These are phyloP conservation scores for Drosera capensis DNA, from an alignment of 148 eudicot genomes.

Conservation along the genomic window DNA sequence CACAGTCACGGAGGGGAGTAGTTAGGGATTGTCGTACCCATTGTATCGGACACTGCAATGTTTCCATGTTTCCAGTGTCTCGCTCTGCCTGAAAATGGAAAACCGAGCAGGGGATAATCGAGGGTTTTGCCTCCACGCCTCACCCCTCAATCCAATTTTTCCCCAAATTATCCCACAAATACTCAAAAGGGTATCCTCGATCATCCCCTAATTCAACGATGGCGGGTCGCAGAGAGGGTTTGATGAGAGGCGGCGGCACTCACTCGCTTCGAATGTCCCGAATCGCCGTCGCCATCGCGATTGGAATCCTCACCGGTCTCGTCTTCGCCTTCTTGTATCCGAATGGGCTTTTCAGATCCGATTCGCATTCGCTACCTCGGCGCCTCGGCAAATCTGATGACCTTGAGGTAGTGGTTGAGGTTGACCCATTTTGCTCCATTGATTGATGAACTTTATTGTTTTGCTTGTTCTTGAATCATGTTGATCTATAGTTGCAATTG, in stretches of 20 bases:
- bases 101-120: too few species aligned
- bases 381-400: constrained; percentile 19
- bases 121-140: too few species aligned
- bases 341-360: constrained; percentile 34
- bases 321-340: constrained; percentile 47
- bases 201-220: constrained; percentile 12
- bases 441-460: constrained; percentile 6
- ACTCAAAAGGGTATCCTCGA: background rate
- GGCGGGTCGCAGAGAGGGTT: constrained; percentile 41
- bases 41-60: too few species aligned
- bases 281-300: constrained; percentile 35
- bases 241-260: constrained; percentile 18
- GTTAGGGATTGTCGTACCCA: too few species aligned
- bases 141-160: too few species aligned
- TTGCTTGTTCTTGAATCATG: background rate
- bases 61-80: too few species aligned
- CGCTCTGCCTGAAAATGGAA: too few species aligned
- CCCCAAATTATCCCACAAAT: too few species aligned
- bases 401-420: constrained; percentile 17
- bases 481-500: background rate
- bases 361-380: constrained; percentile 9
- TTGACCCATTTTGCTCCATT: background rate
- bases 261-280: constrained; percentile 28
- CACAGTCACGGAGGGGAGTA: too few species aligned
- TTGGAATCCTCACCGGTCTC: constrained; percentile 40